Evolutionary conservation across 23 red algal species (phyloP).

Genomic region (Gracilaria gracilis): DNA sequence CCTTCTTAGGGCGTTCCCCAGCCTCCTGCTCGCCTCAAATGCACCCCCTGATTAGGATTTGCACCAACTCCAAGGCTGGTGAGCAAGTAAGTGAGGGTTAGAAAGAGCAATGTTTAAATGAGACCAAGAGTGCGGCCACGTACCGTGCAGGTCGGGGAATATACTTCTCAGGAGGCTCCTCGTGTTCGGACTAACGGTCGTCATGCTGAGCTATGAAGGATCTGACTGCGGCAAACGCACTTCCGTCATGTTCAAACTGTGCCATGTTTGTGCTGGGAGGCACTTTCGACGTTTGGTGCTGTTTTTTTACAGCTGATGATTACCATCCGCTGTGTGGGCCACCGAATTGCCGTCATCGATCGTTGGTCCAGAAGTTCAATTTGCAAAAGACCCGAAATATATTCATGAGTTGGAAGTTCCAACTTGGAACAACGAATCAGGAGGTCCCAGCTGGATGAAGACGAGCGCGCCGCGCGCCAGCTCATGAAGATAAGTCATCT

Average conservation of each 20-base stretch:
- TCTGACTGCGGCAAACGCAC: slow-evolving; percentile 42
- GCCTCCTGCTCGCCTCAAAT: slow-evolving; percentile 35
- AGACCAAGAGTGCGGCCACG: background rate
- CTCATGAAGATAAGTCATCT: too few species aligned
- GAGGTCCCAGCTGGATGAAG: background rate
- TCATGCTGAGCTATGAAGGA: slow-evolving; percentile 33
- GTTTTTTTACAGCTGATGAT: too few species aligned
- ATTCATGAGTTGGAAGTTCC: too few species aligned
- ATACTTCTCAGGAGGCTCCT: slow-evolving; percentile 17
- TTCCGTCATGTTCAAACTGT: slow-evolving; percentile 19
- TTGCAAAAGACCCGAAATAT: background rate
- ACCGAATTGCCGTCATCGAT: too few species aligned
- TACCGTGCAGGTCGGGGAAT: slow-evolving; percentile 52
- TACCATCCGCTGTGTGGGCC: too few species aligned
- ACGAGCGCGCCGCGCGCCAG: too few species aligned
- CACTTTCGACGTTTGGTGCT: too few species aligned
- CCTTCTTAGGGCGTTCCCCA: slow-evolving; percentile 35
- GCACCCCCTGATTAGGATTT: slow-evolving; percentile 33
- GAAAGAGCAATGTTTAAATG: background rate
- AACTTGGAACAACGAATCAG: background rate
- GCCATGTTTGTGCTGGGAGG: slow-evolving; percentile 10
- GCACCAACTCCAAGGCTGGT: slow-evolving; percentile 52
- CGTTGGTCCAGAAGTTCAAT: background rate
- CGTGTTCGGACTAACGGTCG: slow-evolving; percentile 20
- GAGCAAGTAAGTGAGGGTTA: background rate